Evolutionary conservation across 1,139 yeast genomes (phyloP).

Genomic region (Oligophagozyma castellii): DNA sequence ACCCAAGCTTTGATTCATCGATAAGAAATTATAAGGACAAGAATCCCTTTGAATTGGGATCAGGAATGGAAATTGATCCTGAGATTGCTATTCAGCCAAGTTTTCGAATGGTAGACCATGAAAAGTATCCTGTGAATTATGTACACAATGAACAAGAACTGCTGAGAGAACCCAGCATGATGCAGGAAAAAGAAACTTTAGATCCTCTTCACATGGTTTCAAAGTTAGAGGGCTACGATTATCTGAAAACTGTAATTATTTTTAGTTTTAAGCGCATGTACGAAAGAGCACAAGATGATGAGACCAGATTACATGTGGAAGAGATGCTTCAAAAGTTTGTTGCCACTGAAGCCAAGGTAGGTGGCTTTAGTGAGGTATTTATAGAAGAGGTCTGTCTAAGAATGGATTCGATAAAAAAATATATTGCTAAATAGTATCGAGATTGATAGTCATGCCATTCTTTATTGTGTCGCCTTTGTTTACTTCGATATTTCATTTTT

Average conservation of each 20-base stretch:
- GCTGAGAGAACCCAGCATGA: not conserved
- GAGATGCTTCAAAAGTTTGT: slow-evolving; percentile 28
- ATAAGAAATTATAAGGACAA: slow-evolving; percentile 8
- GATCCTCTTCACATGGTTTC: not conserved
- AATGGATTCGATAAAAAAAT: slow-evolving; percentile 18
- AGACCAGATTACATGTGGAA: slow-evolving; percentile 34
- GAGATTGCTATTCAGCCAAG: slow-evolving; percentile 2
- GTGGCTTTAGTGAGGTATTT: slow-evolving; percentile 54
- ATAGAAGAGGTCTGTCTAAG: slow-evolving; percentile 40
- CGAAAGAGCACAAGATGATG: slow-evolving; percentile 34
- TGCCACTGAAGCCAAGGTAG: slow-evolving; percentile 37
- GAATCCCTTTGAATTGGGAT: slow-evolving; percentile 10
- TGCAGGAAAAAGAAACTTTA: not conserved
- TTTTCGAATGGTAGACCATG: slow-evolving; percentile 4
- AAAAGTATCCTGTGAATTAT: not conserved
- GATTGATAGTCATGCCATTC: not conserved
- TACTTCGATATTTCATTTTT: not conserved
- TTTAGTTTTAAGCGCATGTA: slow-evolving; percentile 33
- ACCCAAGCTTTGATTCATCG: slow-evolving; percentile 8
- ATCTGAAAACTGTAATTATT: slow-evolving; percentile 27
- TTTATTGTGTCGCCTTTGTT: not conserved
- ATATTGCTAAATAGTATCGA: slow-evolving; percentile 7
- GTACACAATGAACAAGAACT: slow-evolving; percentile 1
- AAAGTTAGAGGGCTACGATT: slow-evolving; percentile 20
- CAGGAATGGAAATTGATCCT: slow-evolving; percentile 13